Evolutionary conservation across 192 early-diverging fungal species (phyloP).

Genomic region (Umbelopsis sp.): DNA sequence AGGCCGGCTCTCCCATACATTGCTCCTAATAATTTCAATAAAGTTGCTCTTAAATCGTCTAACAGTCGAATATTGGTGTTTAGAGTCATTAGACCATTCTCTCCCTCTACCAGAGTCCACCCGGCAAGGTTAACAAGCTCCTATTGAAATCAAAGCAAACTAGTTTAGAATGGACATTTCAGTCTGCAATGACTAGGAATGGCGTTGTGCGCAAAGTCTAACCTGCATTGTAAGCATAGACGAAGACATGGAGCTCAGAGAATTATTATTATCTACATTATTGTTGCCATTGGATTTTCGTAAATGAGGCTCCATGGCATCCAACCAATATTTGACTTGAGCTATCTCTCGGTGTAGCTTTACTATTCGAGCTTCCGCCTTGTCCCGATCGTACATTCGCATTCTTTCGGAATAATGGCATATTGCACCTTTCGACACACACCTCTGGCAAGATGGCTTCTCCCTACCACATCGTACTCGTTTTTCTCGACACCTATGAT

Average conservation of each 20-base stretch:
- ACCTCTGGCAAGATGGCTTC: slow-evolving; percentile 21
- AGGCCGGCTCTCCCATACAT: slow-evolving; percentile 7
- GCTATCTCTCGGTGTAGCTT: slow-evolving; percentile 11
- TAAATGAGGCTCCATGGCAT: neutral
- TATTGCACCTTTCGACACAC: slow-evolving; percentile 2
- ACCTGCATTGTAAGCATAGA: neutral
- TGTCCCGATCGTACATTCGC: slow-evolving; percentile 16
- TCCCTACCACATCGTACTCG: slow-evolving; percentile 26
- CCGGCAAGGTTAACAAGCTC: neutral
- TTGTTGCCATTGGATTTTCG: neutral
- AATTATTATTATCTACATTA: neutral
- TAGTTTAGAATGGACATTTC: no score
- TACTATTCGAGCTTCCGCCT: neutral
- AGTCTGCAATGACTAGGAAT: no score
- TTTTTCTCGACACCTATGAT: slow-evolving; percentile 22
- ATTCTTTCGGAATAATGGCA: slow-evolving; percentile 12
- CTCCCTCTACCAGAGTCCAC: neutral
- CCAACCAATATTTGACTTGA: slow-evolving; percentile 5
- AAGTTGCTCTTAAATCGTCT: neutral
- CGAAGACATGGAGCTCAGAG: neutral
- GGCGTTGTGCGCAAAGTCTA: neutral
- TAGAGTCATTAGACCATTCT: neutral
- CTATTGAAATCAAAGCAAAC: neutral
- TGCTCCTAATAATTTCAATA: neutral
- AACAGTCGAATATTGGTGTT: neutral